Conservation (phyloP, 352 stramenopile genomes). For the Aphanomyces cochlioides region DNA sequence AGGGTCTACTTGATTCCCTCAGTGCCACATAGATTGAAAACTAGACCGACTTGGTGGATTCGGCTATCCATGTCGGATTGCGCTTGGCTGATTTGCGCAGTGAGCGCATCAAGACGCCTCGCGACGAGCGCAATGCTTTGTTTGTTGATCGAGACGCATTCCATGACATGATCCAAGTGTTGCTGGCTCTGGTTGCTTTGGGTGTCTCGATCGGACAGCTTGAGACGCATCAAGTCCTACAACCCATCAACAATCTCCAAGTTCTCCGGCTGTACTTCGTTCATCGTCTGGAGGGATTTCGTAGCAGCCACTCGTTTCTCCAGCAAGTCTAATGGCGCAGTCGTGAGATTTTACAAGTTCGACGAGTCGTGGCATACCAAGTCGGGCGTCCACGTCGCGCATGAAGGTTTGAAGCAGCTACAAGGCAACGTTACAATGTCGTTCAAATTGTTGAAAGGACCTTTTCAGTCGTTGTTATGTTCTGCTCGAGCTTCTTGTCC, state of each 20-base stretch:
- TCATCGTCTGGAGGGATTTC: background rate
- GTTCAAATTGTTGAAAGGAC: background rate
- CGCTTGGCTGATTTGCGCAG: background rate
- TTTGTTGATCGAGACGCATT: background rate
- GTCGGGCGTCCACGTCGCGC: conserved; percentile 10
- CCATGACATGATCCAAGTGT: background rate
- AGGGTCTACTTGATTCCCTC: conserved; percentile 10
- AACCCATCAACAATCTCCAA: background rate
- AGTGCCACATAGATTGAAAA: no score
- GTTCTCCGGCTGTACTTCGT: background rate
- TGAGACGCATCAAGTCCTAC: conserved; percentile 18
- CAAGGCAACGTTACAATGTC: no score
- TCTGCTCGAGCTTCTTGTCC: background rate
- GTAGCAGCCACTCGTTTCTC: conserved; percentile 1
- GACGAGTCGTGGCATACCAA: background rate
- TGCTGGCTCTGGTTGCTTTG: background rate
- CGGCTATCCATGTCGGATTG: background rate
- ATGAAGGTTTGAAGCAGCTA: conserved; percentile 7
- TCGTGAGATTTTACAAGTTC: background rate
- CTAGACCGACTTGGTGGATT: no score
- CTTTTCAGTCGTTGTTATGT: background rate
- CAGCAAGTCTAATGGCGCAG: background rate
- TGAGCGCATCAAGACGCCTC: background rate
- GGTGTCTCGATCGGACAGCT: conserved; percentile 12
- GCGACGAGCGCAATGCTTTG: background rate